These are phyloP conservation scores for Erodium moschatum DNA, from an alignment of 441 rosid genomes.

Conservation along the genomic window DNA sequence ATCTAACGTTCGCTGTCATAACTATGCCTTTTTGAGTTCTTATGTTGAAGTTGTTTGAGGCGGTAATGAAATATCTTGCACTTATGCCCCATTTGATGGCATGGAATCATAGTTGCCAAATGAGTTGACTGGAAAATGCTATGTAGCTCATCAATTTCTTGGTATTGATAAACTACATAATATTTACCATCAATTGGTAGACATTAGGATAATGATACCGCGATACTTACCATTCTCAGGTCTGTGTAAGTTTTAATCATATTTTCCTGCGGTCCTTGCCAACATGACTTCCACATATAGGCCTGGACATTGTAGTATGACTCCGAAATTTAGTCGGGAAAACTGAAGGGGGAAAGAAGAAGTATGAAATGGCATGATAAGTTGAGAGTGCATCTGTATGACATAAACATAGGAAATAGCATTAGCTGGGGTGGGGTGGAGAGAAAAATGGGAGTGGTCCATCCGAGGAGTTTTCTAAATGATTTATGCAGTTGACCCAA, in stretches of 20 bases:
- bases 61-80: not conserved
- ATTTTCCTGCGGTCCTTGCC: not conserved
- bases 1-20: slow-evolving; percentile 9
- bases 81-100: not conserved
- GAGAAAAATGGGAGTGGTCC: not conserved
- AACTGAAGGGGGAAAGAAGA: not conserved
- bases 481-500: not conserved
- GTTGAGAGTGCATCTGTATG: not conserved
- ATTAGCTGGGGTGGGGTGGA: not conserved
- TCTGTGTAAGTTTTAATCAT: not conserved
- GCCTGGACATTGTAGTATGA: not conserved
- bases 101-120: not conserved
- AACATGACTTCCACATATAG: not conserved
- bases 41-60: not conserved
- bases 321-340: not conserved
- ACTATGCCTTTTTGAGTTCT: not conserved
- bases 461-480: not conserved
- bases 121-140: not conserved
- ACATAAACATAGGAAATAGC: not conserved
- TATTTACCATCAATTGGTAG: too few relatives aligned
- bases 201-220: not conserved
- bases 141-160: not conserved
- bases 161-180: too few relatives aligned
- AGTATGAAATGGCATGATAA: not conserved
- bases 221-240: not conserved